Conservation (phyloP, 2,329 filamentous ascomycete genomes). For the Fusarium sp. region DNA sequence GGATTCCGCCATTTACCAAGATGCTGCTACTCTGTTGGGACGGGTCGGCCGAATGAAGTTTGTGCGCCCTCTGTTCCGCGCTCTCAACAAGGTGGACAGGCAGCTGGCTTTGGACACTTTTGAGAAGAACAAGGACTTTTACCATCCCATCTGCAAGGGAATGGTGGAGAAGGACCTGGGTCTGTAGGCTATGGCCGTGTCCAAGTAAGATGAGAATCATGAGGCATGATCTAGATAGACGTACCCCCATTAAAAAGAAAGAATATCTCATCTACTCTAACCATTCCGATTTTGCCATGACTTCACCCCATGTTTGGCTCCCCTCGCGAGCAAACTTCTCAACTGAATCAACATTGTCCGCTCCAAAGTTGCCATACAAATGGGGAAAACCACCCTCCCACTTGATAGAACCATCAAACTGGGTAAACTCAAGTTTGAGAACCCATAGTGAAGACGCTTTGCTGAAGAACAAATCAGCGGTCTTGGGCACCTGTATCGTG, state of each 20-base stretch:
- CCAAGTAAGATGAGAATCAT: not conserved
- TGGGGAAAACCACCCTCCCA: slow-evolving; percentile 74
- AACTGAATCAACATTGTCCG: slow-evolving; percentile 63
- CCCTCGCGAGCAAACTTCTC: slow-evolving; percentile 63
- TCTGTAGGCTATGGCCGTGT: slow-evolving; percentile 38
- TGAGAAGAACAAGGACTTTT: slow-evolving; percentile 89
- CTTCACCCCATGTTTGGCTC: slow-evolving; percentile 63
- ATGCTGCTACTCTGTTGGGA: slow-evolving; percentile 81
- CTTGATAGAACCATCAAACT: slow-evolving; percentile 61
- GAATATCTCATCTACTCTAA: slow-evolving; percentile 52
- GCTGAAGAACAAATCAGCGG: slow-evolving; percentile 62
- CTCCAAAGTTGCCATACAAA: slow-evolving; percentile 71
- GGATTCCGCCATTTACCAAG: slow-evolving; percentile 77
- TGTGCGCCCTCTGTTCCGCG: slow-evolving; percentile 86
- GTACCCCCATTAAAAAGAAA: not conserved
- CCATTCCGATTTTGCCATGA: slow-evolving; percentile 59
- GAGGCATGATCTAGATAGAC: not conserved
- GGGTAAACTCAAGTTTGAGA: slow-evolving; percentile 67
- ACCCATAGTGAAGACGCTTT: slow-evolving; percentile 61
- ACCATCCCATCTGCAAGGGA: slow-evolving; percentile 90
- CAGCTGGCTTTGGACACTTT: slow-evolving; percentile 86
- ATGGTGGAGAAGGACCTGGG: slow-evolving; percentile 90
- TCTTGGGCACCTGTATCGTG: slow-evolving; percentile 59
- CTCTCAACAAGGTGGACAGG: slow-evolving; percentile 81
- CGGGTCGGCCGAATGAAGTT: slow-evolving; percentile 97